Evolutionary conservation across 306 rosid species (phyloP).

Genomic region (Quercus agrifolia): DNA sequence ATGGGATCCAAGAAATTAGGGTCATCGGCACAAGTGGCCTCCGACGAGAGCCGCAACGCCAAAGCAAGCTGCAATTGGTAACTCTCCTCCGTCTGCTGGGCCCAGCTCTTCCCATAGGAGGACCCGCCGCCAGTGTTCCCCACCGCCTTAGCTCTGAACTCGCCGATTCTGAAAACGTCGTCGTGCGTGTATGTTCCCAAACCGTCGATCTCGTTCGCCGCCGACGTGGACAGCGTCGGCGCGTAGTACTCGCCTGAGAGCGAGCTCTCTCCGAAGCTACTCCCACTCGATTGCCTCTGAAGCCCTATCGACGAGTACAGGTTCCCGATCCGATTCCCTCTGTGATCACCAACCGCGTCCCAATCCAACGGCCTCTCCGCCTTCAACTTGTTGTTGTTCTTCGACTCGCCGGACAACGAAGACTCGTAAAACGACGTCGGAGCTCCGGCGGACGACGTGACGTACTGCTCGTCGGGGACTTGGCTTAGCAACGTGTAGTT

Average conservation of each 20-base stretch:
- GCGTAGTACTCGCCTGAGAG: constrained; percentile 85
- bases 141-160: constrained; percentile 39
- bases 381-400: constrained; percentile 45
- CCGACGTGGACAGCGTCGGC: constrained; percentile 59
- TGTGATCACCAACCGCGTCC: constrained; percentile 65
- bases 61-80: constrained; percentile 91
- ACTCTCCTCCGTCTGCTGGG: constrained; percentile 99
- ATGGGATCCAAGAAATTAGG: constrained; percentile 82
- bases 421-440: constrained; percentile 47
- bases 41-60: constrained; percentile 80
- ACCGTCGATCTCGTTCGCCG: constrained; percentile 64
- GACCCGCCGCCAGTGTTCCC: constrained; percentile 53
- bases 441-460: constrained; percentile 20
- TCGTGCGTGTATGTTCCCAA: constrained; percentile 53
- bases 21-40: constrained; percentile 89
- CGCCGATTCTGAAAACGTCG: constrained; percentile 45
- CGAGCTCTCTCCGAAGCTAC: constrained; percentile 94
- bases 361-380: constrained; percentile 64
- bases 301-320: constrained; percentile 59
- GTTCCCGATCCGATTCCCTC: constrained; percentile 79
- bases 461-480: constrained; percentile 66
- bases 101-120: constrained; percentile 83
- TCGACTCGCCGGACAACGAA: constrained; percentile 63
- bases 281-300: constrained; percentile 97
- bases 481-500: constrained; percentile 82